Conservation (phyloP, 1,284 basidiomycete genomes). For the Vanrija sp. region DNA sequence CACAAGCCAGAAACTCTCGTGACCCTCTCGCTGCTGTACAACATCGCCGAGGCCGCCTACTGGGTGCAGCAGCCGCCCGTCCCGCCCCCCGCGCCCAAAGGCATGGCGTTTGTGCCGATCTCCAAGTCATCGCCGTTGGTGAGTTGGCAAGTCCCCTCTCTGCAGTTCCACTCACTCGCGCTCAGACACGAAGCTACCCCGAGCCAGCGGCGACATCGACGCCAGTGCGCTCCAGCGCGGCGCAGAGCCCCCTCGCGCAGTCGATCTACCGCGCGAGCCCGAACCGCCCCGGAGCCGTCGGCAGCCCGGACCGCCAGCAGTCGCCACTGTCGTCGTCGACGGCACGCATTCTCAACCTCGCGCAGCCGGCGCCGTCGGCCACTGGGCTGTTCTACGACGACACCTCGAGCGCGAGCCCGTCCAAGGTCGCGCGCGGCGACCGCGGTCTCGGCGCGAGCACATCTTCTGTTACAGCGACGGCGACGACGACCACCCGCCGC, state of each 20-base stretch:
- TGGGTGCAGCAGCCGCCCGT: slow-evolving; percentile 26
- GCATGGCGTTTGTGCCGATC: slow-evolving; percentile 14
- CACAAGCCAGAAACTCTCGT: slow-evolving; percentile 26
- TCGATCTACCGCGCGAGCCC: slow-evolving; percentile 15
- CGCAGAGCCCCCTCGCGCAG: slow-evolving; percentile 8
- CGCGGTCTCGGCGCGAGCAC: background rate
- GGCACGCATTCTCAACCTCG: slow-evolving; percentile 30
- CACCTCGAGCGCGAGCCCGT: slow-evolving; percentile 5
- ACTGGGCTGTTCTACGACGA: slow-evolving; percentile 37
- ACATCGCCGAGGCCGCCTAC: slow-evolving; percentile 31
- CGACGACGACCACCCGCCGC: slow-evolving; percentile 6
- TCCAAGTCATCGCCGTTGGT: slow-evolving; percentile 38
- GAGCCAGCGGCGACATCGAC: background rate
- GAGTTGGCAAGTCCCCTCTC: slow-evolving; percentile 7
- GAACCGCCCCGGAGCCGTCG: background rate
- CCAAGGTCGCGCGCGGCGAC: slow-evolving; percentile 7
- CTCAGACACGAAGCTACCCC: slow-evolving; percentile 11
- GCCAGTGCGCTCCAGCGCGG: background rate
- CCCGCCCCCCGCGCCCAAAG: slow-evolving; percentile 1
- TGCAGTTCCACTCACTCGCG: background rate
- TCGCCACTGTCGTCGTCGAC: slow-evolving; percentile 32
- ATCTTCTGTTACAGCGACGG: background rate
- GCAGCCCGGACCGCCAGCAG: slow-evolving; percentile 1
- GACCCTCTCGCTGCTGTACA: slow-evolving; percentile 22
- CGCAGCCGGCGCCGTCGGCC: slow-evolving; percentile 16